Base-by-base conservation (phyloP, 73 alveolate genomes). In the Paraurostyla sp. region DNA sequence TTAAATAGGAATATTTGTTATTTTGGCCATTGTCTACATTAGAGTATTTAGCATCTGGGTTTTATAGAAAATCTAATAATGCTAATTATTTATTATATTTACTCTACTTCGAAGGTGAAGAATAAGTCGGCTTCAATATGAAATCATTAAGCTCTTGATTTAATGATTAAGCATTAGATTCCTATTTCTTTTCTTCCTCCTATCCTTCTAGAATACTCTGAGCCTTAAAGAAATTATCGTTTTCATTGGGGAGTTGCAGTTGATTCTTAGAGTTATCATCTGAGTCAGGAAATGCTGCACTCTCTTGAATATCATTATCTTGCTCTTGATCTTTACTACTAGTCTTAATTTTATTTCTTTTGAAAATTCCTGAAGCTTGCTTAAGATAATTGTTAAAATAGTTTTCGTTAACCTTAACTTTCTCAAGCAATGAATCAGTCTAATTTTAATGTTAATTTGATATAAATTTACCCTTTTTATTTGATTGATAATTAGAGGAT, bases 1-100 rank as follows among this genome's bases (percentile, higher is more conserved):
- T 65, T 32, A 65, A 22, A 38, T 65, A 65, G 33, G 82, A 65
- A 1, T 16, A 18, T 30, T 36, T 65, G 56, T 6, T 65, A 18
- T 13, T n/a, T n/a, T n/a, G n/a, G n/a, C n/a, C 1, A 7, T 4
- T 30, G 13, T 65, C 82, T 38, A 65, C 35, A 65, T 65, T 65
- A 6, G 82, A 65, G 25, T 65, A 65, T 65, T 58, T 65, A 1
- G 82, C 82, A 65, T 65, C 82, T 7, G 56, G 13, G 23, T 52
- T 52, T 9, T 52, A 25, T 35, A 52, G 23, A 20, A 52, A 52
- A 52, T 52, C 69, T 52, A 52, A 18, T 13, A 20, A 6, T 13
- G 69, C 33, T 18, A 13, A 4, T 6, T 18, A 18, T 36, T 65
- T 36, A 35, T 15, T 65, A 38, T 38, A 38, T 2, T 65, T 22